Conservation (phyloP, 2,329 filamentous ascomycete genomes). For the Ilyonectria destructans region DNA sequence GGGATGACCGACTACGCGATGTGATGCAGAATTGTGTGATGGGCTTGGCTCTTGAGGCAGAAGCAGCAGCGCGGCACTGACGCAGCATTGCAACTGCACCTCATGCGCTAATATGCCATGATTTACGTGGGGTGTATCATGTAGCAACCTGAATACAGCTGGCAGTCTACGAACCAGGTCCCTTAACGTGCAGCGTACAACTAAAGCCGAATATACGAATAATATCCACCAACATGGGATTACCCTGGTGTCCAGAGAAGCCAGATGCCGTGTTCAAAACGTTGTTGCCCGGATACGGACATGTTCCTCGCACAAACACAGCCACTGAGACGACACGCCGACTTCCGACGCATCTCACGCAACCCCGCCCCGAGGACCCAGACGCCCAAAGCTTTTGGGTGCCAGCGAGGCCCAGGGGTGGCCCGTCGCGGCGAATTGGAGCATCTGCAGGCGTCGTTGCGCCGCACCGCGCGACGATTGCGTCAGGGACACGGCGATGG, state of each 20-base stretch:
- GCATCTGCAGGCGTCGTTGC: conserved; percentile 3
- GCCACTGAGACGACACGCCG: conserved; percentile 29
- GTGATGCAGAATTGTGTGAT: conserved; percentile 30
- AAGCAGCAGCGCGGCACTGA: conserved; percentile 4
- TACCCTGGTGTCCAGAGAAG: background rate
- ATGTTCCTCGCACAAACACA: background rate
- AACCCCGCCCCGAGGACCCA: conserved; percentile 29
- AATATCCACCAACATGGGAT: background rate
- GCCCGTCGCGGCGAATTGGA: background rate
- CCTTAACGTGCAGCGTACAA: background rate
- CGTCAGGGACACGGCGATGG: conserved; percentile 49
- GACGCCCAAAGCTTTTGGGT: background rate
- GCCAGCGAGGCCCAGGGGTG: too few relatives aligned
- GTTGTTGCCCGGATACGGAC: background rate
- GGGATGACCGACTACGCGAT: conserved; percentile 27
- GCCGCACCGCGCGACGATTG: conserved; percentile 36
- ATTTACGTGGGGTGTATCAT: conserved; percentile 3
- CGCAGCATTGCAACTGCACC: background rate
- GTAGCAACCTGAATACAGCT: background rate
- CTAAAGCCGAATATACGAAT: background rate
- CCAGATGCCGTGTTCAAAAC: background rate
- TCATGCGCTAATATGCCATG: conserved; percentile 17
- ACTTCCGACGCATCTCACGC: conserved; percentile 32
- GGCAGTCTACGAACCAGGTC: background rate
- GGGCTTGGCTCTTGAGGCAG: conserved; percentile 8